Percentiles rank a stretch among this genome's conserved stretches.
These are phyloP conservation scores for Globisporangium alternatum DNA, from an alignment of 352 stramenopile species.

Conservation along the genomic window DNA sequence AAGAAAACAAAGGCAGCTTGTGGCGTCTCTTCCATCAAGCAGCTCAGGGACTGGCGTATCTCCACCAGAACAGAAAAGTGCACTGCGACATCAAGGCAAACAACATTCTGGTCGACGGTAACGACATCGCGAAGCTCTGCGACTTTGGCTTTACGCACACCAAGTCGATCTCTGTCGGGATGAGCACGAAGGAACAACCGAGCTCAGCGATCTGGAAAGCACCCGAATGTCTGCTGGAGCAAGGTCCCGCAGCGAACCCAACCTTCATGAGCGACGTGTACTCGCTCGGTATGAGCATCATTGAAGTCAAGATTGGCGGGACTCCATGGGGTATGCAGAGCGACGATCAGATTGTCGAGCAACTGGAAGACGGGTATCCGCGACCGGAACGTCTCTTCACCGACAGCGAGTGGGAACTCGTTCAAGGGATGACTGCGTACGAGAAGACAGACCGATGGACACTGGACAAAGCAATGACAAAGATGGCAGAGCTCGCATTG, in stretches of 20 bases:
- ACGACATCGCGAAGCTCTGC: background rate
- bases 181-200: slow-evolving; percentile 18
- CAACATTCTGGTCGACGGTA: background rate
- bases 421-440: background rate
- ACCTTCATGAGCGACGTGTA: background rate
- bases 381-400: background rate
- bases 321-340: background rate
- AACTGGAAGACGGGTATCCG: slow-evolving; percentile 4
- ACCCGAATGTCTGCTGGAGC: slow-evolving; percentile 28
- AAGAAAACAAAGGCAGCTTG: slow-evolving; percentile 12
- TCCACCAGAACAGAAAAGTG: background rate
- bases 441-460: background rate
- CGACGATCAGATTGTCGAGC: slow-evolving; percentile 13
- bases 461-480: background rate
- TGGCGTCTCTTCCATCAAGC: slow-evolving; percentile 23
- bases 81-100: background rate
- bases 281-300: slow-evolving; percentile 12
- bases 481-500: background rate
- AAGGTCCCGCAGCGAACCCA: background rate
- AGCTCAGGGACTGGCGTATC: background rate
- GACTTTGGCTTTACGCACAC: background rate
- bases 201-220: slow-evolving; percentile 32
- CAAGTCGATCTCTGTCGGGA: background rate
- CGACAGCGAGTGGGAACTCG: slow-evolving; percentile 2
- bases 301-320: background rate